Evolutionary conservation across 495 filamentous ascomycete species (phyloP).

Genomic region (Annulohypoxylon stygium): DNA sequence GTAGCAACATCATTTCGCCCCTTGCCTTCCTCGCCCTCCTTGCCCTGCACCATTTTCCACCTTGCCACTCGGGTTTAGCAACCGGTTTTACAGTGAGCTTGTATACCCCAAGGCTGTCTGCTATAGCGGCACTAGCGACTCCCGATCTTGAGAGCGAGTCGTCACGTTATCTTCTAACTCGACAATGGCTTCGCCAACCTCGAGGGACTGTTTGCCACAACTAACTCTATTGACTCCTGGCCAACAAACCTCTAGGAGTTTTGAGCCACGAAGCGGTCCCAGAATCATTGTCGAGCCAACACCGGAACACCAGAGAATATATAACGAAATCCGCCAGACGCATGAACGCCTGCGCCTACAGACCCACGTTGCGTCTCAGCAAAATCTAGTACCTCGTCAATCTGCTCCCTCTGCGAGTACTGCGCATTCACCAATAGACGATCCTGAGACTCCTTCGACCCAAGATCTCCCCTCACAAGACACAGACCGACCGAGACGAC

Average conservation of each 20-base stretch:
- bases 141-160: neutral
- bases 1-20: conserved; percentile 27
- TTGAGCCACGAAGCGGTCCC: conserved; percentile 26
- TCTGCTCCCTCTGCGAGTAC: conserved; percentile 42
- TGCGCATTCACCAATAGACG: conserved; percentile 41
- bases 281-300: conserved; percentile 50
- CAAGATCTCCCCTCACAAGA: conserved; percentile 26
- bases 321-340: conserved; percentile 50
- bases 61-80: conserved; percentile 22
- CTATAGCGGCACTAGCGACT: conserved; percentile 5
- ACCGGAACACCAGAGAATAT: conserved; percentile 52
- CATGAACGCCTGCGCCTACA: conserved; percentile 43
- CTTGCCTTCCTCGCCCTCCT: conserved; percentile 11
- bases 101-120: conserved; percentile 29
- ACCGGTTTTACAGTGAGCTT: conserved; percentile 16
- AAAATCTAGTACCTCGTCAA: conserved; percentile 28
- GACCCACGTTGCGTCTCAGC: conserved; percentile 39
- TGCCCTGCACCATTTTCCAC: conserved; percentile 18
- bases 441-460: conserved; percentile 26
- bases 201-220: conserved; percentile 1
- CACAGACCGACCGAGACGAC: conserved; percentile 27
- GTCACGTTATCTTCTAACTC: conserved; percentile 11
- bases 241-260: conserved; percentile 24
- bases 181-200: conserved; percentile 30
- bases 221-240: conserved; percentile 7